A percentile compares a stretch with the other conserved stretches of the same genome.
Evolutionary conservation across 169 alveolate genomes (phyloP).

Genomic region (Neospora caninum): DNA sequence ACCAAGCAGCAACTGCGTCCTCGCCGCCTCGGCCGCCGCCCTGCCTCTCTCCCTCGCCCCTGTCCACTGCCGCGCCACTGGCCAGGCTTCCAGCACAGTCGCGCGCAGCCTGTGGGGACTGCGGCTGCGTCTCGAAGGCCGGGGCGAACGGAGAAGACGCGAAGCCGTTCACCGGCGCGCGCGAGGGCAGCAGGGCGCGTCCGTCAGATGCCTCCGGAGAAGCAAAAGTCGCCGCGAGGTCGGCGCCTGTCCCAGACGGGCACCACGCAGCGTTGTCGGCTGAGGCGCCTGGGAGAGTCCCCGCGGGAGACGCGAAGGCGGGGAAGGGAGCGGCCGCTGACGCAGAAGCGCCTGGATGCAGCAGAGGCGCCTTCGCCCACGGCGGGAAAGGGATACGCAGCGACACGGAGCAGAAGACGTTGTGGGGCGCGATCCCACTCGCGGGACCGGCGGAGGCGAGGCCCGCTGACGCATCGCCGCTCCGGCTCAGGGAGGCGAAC

Average conservation of each 20-base stretch:
- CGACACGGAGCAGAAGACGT: not conserved
- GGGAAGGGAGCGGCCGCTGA: not conserved
- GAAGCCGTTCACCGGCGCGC: not conserved
- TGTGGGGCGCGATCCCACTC: not conserved
- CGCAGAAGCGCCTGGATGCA: not conserved
- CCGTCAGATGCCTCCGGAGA: not conserved
- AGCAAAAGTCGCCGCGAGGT: not conserved
- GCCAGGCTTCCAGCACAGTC: not conserved
- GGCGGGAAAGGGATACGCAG: conserved; percentile 45
- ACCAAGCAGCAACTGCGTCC: not conserved
- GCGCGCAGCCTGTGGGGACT: not conserved
- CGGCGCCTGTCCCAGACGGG: not conserved
- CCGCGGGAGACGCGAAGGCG: not conserved
- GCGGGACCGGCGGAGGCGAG: not conserved
- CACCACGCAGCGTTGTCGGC: not conserved
- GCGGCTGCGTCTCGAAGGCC: not conserved
- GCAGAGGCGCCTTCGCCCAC: conserved; percentile 13
- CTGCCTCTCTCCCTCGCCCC: not conserved
- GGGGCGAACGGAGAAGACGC: not conserved
- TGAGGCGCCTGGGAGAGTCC: not conserved
- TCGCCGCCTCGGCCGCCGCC: not conserved
- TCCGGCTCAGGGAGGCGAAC: not conserved
- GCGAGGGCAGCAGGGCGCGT: not conserved
- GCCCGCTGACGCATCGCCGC: not conserved
- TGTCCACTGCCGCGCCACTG: not conserved